These are phyloP conservation scores for Cadophora luteo-olivacea DNA, from an alignment of 2,329 filamentous ascomycete genomes.

Conservation along the genomic window DNA sequence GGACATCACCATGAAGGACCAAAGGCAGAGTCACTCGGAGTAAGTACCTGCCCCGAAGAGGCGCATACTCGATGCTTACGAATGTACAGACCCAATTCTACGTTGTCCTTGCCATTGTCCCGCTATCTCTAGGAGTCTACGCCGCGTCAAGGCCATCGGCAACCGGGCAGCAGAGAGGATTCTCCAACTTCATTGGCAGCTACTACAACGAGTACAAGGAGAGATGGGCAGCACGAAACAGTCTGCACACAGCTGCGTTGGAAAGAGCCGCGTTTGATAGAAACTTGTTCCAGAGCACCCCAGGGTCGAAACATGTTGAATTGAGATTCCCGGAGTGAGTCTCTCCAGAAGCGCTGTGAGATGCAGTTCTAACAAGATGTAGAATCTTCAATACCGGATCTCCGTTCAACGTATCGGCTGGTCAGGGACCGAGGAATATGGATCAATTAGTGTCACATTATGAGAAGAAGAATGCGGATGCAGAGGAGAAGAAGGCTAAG, in stretches of 20 bases:
- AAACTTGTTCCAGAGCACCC: slow-evolving; percentile 60
- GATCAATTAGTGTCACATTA: slow-evolving; percentile 68
- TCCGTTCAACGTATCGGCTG: slow-evolving; percentile 69
- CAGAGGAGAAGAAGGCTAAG: slow-evolving; percentile 60
- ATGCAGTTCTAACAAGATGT: slow-evolving; percentile 41
- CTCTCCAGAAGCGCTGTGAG: slow-evolving; percentile 4
- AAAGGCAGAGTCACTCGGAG: slow-evolving; percentile 56
- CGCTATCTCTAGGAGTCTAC: slow-evolving; percentile 53
- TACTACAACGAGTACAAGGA: slow-evolving; percentile 63
- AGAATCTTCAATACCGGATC: slow-evolving; percentile 69
- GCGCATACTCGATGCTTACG: slow-evolving; percentile 27
- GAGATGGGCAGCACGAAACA: slow-evolving; percentile 61
- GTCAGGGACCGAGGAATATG: slow-evolving; percentile 62
- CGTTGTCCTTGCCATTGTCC: slow-evolving; percentile 52
- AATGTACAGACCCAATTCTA: slow-evolving; percentile 54
- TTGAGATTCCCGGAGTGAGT: slow-evolving; percentile 71
- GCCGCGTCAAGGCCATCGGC: slow-evolving; percentile 47
- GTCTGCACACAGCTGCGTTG: slow-evolving; percentile 63
- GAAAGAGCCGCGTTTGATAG: slow-evolving; percentile 69
- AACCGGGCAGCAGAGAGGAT: slow-evolving; percentile 49
- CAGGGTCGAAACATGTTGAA: slow-evolving; percentile 54
- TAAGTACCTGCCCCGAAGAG: slow-evolving; percentile 46
- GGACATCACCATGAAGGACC: slow-evolving; percentile 46
- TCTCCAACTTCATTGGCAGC: slow-evolving; percentile 59
- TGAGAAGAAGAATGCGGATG: slow-evolving; percentile 60